Base-by-base conservation (phyloP, 176 grass and related monocot genomes). In the Ensete glaucum region DNA sequence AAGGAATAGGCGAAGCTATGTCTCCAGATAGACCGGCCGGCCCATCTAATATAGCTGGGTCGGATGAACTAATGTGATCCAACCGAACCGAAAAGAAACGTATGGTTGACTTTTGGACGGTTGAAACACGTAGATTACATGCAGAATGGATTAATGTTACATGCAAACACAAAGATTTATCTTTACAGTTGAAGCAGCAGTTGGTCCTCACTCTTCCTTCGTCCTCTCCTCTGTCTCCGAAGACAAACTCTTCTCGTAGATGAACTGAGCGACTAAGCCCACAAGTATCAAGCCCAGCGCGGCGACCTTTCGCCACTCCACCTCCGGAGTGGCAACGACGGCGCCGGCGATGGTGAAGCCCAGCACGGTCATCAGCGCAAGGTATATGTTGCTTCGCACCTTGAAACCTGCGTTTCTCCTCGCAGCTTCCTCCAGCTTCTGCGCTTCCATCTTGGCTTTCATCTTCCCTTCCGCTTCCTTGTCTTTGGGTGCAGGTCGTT, bases 221-320 rank as follows among this genome's bases (percentile, higher is more conserved):
- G 80, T 79, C 54, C 72, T 73, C 49, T 89, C 84, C 25, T 89
- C 54, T 74, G 85, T 64, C 57, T 72, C 73, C 23, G 88, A 56
- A 2, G 52, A 20, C 10, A 73, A 17, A 16, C 52, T 73, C 53
- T 56, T 73, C 53, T 73, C 72, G 23, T 56, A 73, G 4, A 27
- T 22, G 52, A 73, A 56, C 22, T 73, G 72, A 11, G 84, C 86
- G 59, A 91, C 74, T 78, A 99, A 71, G 11, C 90, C 91, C 71
- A 89, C 78, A 71, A 91, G 88, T 83, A 99, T 94, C 54, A 99
- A 79, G 25, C 84, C 88, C 80, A 99, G 68, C 63, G 88, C 84
- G 11, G 86, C 86, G 66, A 99, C 86, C 50, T 94, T 99, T 73
- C 81, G 80, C 95, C 95, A 94, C 19, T 94, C 91, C 66, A 89